Evolutionary conservation across 176 grass and related monocot species (phyloP).

Genomic region (Bolboschoenus planiculmis): DNA sequence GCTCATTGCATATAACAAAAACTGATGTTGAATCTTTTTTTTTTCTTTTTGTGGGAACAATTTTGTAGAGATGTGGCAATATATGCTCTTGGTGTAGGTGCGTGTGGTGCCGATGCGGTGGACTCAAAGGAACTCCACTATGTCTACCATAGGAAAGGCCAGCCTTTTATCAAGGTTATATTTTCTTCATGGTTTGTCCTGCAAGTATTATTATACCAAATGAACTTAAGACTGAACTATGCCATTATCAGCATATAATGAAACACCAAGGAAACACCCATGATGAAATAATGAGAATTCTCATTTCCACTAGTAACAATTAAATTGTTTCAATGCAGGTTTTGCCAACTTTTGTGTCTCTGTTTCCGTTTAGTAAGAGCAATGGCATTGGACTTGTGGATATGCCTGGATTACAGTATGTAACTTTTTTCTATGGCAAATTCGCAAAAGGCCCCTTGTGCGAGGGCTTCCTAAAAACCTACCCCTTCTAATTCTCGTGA

Average conservation of each 20-base stretch:
- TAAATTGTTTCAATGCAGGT: slow-evolving; percentile 38
- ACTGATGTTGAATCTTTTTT: not conserved
- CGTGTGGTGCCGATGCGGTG: slow-evolving; percentile 69
- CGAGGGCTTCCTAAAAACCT: not conserved
- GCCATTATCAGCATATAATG: not conserved
- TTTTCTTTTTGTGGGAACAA: not conserved
- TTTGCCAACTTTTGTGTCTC: slow-evolving; percentile 77
- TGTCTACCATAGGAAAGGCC: slow-evolving; percentile 67
- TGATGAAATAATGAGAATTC: not conserved
- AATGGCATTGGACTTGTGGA: slow-evolving; percentile 54
- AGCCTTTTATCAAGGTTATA: slow-evolving; percentile 62
- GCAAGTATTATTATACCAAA: not conserved
- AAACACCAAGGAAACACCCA: not conserved
- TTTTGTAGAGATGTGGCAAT: slow-evolving; percentile 69
- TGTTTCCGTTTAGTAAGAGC: slow-evolving; percentile 54
- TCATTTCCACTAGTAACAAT: not conserved
- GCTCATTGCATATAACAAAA: not conserved
- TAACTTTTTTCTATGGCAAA: not conserved
- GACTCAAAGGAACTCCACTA: slow-evolving; percentile 83
- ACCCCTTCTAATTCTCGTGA: not conserved
- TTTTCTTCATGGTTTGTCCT: slow-evolving; percentile 5
- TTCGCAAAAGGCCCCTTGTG: not conserved
- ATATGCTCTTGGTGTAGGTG: slow-evolving; percentile 77
- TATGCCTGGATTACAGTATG: slow-evolving; percentile 82
- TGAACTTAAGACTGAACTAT: not conserved